Conservation (phyloP, 2,329 filamentous ascomycete species). For the Magnaporthiopsis incrustans region DNA sequence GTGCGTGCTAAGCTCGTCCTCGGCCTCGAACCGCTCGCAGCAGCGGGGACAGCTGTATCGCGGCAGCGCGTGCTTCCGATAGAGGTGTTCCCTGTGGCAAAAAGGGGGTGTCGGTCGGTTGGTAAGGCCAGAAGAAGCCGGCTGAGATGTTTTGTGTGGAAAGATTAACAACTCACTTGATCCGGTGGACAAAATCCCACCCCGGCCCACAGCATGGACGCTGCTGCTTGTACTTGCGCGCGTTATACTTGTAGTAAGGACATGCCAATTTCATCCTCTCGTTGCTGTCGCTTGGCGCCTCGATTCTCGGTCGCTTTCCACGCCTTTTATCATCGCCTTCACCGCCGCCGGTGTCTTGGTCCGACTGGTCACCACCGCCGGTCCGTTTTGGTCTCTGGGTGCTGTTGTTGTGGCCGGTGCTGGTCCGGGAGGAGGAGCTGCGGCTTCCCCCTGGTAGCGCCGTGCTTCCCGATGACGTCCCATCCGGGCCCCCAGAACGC, state of each 20-base stretch:
- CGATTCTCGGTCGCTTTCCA: background rate
- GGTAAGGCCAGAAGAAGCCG: background rate
- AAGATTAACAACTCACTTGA: slow-evolving; percentile 23
- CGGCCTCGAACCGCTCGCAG: slow-evolving; percentile 24
- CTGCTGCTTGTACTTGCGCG: slow-evolving; percentile 24
- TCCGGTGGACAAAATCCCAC: slow-evolving; percentile 29
- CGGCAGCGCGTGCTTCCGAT: slow-evolving; percentile 25
- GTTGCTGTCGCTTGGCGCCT: background rate
- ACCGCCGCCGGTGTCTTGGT: slow-evolving; percentile 1
- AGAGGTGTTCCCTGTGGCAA: slow-evolving; percentile 26
- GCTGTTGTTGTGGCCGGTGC: background rate
- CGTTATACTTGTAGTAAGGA: slow-evolving; percentile 32
- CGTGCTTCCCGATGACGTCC: background rate
- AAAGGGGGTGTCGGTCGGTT: background rate
- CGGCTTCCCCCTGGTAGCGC: background rate
- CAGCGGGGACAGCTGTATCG: slow-evolving; percentile 25
- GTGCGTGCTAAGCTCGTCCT: slow-evolving; percentile 24
- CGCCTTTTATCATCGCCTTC: slow-evolving; percentile 7
- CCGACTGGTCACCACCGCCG: background rate
- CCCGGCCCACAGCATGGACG: slow-evolving; percentile 27
- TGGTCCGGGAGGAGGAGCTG: background rate
- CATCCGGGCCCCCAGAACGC: background rate
- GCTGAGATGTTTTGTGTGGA: background rate
- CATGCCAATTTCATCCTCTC: slow-evolving; percentile 22
- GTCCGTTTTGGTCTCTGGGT: background rate